Conservation (phyloP, 257 asterid species). For the Echites panduratus region DNA sequence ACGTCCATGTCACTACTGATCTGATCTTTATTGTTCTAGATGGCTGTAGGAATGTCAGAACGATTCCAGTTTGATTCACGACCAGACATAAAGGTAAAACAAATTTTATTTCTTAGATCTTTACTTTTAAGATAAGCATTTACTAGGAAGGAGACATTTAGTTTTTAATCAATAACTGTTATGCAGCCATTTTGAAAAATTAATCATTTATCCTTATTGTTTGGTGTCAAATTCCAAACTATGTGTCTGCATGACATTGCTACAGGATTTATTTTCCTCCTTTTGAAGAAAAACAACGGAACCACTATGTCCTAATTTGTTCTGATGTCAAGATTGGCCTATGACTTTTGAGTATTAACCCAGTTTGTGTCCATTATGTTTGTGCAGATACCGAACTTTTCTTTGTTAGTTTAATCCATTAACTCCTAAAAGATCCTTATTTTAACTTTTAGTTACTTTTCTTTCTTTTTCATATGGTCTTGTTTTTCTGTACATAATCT, state of each 20-base stretch:
- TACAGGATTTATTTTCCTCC: no score
- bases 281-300: background rate
- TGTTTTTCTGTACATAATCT: background rate
- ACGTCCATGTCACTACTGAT: conserved; percentile 19
- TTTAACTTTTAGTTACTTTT: background rate
- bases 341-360: background rate
- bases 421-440: background rate
- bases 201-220: background rate
- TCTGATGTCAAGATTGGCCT: background rate
- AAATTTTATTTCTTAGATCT: conserved; percentile 1
- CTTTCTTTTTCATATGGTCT: background rate
- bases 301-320: background rate
- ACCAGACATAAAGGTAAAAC: conserved; percentile 67
- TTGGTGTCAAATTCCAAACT: background rate
- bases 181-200: background rate
- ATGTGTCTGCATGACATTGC: background rate
- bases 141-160: background rate
- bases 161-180: background rate
- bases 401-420: background rate
- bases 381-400: background rate
- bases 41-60: conserved; percentile 97
- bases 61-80: conserved; percentile 69
- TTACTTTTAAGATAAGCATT: conserved; percentile 1
- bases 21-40: conserved; percentile 43
- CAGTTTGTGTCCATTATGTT: background rate